Base-by-base conservation (phyloP, 352 stramenopile genomes). In the Phytophthora colocasiae region DNA sequence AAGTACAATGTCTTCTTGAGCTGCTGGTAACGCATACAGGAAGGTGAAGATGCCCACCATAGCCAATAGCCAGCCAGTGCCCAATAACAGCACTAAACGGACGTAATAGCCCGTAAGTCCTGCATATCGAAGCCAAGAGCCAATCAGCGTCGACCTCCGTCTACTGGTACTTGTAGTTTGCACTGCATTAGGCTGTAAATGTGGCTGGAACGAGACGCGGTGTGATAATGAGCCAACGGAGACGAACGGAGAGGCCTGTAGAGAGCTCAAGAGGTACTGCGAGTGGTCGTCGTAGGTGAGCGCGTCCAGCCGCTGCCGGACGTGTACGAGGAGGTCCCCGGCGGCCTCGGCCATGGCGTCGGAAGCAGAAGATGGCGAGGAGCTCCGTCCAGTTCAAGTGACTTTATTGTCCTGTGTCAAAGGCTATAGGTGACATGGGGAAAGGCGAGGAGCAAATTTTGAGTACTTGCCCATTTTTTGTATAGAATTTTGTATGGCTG, bases 61-160 rank as follows among this genome's bases (percentile, higher is more conserved):
- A 19, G 77, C 69, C 14, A 84, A 43, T 12, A 84, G 48, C 78
- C 80, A 89, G 4, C 78, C 74, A 24, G 80, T 72, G 27, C 80
- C 80, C 17, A 85, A 44, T 19, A 87, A 65, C 31, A 86, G 47
- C 31, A 83, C 66, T 10, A 87, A 63, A 6, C 63, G 50, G 32
- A 75, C 63, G 63, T 87, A 89, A 59, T 83, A 86, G 14, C 58
- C 49, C 29, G 76, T 81, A 60, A 89, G 66, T 8, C 78, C 78
- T 9, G 75, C 49, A 34, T 59, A 49, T 17, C 69, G 65, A 4
- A 76, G 57, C 66, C 72, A 76, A 2, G 60, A 63, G 7, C 49
- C 48, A 2, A 59, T 39, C 3, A 59, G 29, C 22, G 69, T 51
- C 12, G 34, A 48, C 10, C 63, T 64, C 14, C 64, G 57, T 14